Evolutionary conservation across 2,329 filamentous ascomycete species (phyloP), one percentile per base, ranked within the genome.

Genomic region (Alternaria burnsii): DNA sequence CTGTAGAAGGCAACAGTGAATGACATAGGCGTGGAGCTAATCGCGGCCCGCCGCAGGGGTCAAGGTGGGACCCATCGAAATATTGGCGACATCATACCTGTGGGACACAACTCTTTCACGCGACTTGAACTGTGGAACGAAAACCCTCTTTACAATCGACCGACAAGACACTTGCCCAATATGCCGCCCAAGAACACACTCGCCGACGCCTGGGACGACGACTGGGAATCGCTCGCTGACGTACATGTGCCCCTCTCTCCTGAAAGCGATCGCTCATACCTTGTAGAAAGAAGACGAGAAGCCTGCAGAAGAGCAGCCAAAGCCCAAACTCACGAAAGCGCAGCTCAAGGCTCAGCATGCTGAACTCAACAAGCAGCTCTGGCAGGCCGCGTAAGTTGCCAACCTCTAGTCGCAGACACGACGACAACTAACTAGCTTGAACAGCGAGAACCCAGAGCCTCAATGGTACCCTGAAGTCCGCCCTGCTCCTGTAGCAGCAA

Each of bases 181-280:
- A 74, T 75, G 72, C 59, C 71, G 20, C 59, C 71, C 14, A 80
- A 83, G 70, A 66, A 69, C 48, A 79, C 78, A 22, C 78, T 90
- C 20, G 73, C 72, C 9, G 75, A 75, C 77, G 94, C 93, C 20
- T 97, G 94, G 94, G 93, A 94, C 66, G 89, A 97, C 71, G 92
- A 97, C 73, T 98, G 94, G 93, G 92, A 94, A 76, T 81, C 83
- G 6, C 86, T 91, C 74, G 92, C 91, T 58, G 93, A 97, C 81
- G 87, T 89, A 82, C 46, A 76, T 59, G 36, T 48, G 42, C 52
- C 51, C 43, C 55, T 38, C 57, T 20, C 53, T n/a, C 56, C 51
- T 20, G 24, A 36, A 16, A 34, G 60, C 61, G 22, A 36, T 14
- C 38, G 38, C 70, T 77, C 55, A 77, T 69, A 44, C 18, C 1